A percentile compares a stretch with the other conserved stretches of the same genome.
These are phyloP conservation scores for Yamadazyma jaroonii DNA, from an alignment of 1,139 yeast species.

Conservation along the genomic window DNA sequence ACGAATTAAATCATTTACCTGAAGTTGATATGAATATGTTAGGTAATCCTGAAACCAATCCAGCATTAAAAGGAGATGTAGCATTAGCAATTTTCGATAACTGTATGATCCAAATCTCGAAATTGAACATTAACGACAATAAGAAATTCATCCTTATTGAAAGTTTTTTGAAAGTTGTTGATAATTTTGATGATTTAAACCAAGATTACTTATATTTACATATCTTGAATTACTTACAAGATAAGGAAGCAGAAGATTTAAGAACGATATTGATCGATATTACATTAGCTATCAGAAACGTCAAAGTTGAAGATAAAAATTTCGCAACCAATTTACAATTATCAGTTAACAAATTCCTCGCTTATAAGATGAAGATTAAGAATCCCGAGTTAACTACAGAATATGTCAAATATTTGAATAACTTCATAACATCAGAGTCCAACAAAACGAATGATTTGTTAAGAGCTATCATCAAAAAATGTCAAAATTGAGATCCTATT, in stretches of 20 bases:
- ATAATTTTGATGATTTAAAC: conserved; percentile 65
- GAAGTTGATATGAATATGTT: conserved; percentile 85
- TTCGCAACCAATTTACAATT: conserved; percentile 64
- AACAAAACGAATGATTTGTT: conserved; percentile 25
- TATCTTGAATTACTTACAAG: conserved; percentile 51
- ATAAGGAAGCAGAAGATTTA: conserved; percentile 28
- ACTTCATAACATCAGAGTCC: conserved; percentile 27
- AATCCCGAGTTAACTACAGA: conserved; percentile 40
- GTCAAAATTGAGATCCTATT: conserved; percentile 3
- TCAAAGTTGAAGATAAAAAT: conserved; percentile 28
- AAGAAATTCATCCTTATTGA: conserved; percentile 44
- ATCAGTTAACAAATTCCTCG: conserved; percentile 68
- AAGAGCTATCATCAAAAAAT: conserved; percentile 34
- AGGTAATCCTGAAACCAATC: conserved; percentile 83
- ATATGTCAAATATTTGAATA: conserved; percentile 40
- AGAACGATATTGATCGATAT: conserved; percentile 55
- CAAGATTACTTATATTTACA: conserved; percentile 66
- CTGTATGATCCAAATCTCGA: conserved; percentile 36
- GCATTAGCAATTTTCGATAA: conserved; percentile 81
- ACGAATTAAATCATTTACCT: conserved; percentile 69
- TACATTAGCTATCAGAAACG: conserved; percentile 64
- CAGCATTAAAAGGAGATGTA: conserved; percentile 87
- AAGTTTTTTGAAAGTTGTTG: conserved; percentile 55
- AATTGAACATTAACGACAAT: conserved; percentile 13
- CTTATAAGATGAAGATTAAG: conserved; percentile 48